Evolutionary conservation across 306 rosid species (phyloP).

Genomic region (Trifolium repens): DNA sequence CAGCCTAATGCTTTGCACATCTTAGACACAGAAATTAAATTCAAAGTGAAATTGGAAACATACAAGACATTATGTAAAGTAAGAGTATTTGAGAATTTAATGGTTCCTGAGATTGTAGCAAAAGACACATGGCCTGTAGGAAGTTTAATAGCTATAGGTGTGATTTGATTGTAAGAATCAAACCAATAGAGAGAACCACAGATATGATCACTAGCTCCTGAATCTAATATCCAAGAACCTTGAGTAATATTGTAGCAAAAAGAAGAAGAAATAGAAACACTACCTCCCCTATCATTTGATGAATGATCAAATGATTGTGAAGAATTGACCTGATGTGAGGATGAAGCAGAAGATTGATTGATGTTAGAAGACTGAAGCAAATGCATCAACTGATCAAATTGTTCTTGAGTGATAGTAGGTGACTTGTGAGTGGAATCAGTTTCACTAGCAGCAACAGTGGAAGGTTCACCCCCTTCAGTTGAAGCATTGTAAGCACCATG

Average conservation of each 20-base stretch:
- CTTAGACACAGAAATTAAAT: too few species aligned
- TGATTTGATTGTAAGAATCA: background rate
- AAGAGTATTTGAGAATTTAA: too few species aligned
- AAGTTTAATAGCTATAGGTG: background rate
- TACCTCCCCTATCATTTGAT: background rate
- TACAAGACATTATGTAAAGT: too few species aligned
- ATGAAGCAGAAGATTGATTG: background rate
- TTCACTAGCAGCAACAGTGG: too few species aligned
- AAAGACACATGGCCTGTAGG: background rate
- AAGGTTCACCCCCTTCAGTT: too few species aligned
- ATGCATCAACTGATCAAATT: too few species aligned
- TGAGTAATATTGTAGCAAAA: background rate
- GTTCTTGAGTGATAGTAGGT: too few species aligned
- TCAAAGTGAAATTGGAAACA: too few species aligned
- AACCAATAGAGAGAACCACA: background rate
- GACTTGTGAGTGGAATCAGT: too few species aligned
- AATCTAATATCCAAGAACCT: background rate
- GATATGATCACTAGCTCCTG: background rate
- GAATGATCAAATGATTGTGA: background rate
- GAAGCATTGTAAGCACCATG: too few species aligned
- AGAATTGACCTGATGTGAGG: background rate
- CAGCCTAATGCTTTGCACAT: too few species aligned
- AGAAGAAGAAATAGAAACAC: background rate
- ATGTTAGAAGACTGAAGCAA: too few species aligned
- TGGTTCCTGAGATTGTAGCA: background rate